Base-by-base conservation (phyloP, 257 asterid genomes). In the Haberlea rhodopensis region DNA sequence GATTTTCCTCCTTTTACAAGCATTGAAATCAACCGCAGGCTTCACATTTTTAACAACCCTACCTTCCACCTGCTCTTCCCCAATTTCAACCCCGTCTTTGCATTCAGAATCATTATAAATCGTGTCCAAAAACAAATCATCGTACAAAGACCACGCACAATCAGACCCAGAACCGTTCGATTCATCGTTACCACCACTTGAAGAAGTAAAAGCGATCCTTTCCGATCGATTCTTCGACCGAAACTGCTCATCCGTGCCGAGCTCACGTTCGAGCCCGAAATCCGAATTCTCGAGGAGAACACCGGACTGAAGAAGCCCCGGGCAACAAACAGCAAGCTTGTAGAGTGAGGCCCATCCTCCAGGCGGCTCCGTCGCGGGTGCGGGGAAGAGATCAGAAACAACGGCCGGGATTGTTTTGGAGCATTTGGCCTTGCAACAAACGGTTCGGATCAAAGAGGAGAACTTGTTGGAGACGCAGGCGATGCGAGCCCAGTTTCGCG, bases 261-360 rank as follows among this genome's bases (percentile, higher is more conserved):
- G 76, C 45, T 90, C 97, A 63, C 97, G 91, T 60, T 84, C 92
- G 49, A 87, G 90, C 19, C 96, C 99, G 78, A 94, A 94, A 81
- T 94, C 96, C 0, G 94, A 90, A 73, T 86, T 90, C 27, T 87
- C 95, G 19, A 90, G 78, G 62, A 90, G 90, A 13, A 94, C 96
- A 20, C 99, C 97, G 53, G 95, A 78, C 67, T 84, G 91, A 66
- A 71, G 85, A 46, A 85, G 84, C 4, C 97, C 99, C 0, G 97
- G 99, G 66, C 97, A 94, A 74, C 92, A 90, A 9, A 94, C 94
- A 20, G 91, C 71, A 20, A 94, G 84, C 87, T 90, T 94, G 91
- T 77, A 86, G 15, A 94, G 87, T 2, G 99, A 69, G 1, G 95
- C 71, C 97, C 99, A 94, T 0, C 76, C 84, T 8, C 84, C 85